Evolutionary conservation across 164 flowering plant species (phyloP), one percentile per base, ranked within the genome.

Genomic region (Liquidambar formosana): DNA sequence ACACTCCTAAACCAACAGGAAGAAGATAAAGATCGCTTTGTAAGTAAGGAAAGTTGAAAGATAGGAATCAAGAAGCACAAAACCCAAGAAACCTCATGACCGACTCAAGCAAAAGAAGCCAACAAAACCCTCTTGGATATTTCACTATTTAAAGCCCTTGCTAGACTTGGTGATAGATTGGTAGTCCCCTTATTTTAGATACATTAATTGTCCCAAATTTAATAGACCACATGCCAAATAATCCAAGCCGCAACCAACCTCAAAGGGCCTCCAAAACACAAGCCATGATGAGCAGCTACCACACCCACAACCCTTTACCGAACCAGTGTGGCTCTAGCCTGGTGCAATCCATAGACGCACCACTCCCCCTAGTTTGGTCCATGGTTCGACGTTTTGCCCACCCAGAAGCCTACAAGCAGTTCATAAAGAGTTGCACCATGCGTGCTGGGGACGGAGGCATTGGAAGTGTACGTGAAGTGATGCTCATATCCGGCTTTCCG

Each of bases 371-470:
- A 0, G 88, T 85, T 0, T 85, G 88, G 88, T 79, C 84, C 48
- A 10, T 85, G 15, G 71, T 85, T 19, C 81, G 84, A 1, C 79
- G 64, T 10, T 85, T 85, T 59, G 77, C 68, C 65, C 33, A 72
- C 27, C 86, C 88, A 3, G 81, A 79, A 19, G 76, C 63, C 46
- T 82, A 82, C 74, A 85, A 82, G 77, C 69, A 28, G n/a, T 85
- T 85, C 72, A 28, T 82, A 4, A 66, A 61, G 53, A 69, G 73
- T 51, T 80, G 84, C 75, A 44, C 64, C 65, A 16, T 80, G 69
- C 52, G 15, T 0, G 23, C 10, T 1, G 84, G 78, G 15, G 61
- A 66, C 47, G 75, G 72, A 4, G 71, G 73, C 63, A 47, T 65
- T 15, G 83, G 80, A 5, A 72, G 70, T 54, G 44, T 77, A 2